Base-by-base conservation (phyloP, 495 filamentous ascomycete species). In the Letharia lupina region DNA sequence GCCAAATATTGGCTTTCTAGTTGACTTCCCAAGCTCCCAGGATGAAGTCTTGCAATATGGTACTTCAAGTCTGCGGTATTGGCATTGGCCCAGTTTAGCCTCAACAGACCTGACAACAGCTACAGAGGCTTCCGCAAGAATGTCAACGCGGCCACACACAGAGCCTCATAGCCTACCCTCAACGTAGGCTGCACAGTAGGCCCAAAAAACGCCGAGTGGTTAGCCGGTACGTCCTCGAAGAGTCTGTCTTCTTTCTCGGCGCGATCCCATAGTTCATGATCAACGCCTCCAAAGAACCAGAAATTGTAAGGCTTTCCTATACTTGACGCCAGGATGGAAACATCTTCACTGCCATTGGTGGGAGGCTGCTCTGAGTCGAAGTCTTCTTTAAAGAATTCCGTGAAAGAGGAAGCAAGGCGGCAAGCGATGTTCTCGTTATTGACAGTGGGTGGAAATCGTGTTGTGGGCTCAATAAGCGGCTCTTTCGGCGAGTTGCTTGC, bases 171-270 rank as follows among this genome's bases (percentile, higher is more conserved):
- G 6, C 76, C 86, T 0, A 77, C 79, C 57, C 61, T 70, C 67
- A 89, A 70, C n/a, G 85, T 88, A 12, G 84, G 83, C 70, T 85
- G 74, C 23, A 89, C 77, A 0, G 78, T 82, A 28, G 86, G 86
- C 52, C 81, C 81, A 75, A 87, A 89, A 66, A 78, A 81, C 3
- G 79, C 76, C 61, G 80, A 85, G 71, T 89, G 86, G 66, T 88
- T 88, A 44, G 75, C 77, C 1, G 82, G 79, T 16, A 72, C 66
- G 45, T 69, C 64, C 48, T 72, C 65, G 16, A 52, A 44, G 35
- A 66, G 11, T 44, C 61, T 67, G 11, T 67, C 71, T 16, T 69
- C 63, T 47, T 63, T 67, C 60, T 76, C 66, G 3, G 74, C 75
- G 56, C 69, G 68, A 73, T 82, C 81, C 80, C 80, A 83, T 13